Evolutionary conservation across 352 stramenopile genomes (phyloP), one percentile per base, ranked within the genome.

Genomic region (Phytophthora colocasiae): DNA sequence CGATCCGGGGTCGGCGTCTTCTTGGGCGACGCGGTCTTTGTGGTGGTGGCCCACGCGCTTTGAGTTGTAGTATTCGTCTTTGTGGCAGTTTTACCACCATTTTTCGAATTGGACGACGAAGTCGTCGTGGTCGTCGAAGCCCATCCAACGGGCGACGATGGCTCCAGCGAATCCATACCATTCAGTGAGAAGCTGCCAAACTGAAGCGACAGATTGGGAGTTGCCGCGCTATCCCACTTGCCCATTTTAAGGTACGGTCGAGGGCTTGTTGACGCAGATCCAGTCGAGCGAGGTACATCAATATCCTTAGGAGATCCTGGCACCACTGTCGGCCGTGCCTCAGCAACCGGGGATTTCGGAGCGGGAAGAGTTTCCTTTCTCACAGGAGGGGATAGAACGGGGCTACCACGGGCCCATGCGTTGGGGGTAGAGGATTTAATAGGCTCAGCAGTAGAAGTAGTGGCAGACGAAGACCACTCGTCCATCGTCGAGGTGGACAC

Each of bases 181-280:
- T 83, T 92, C 24, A 96, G 66, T 19, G 88, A 96, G 24, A 96
- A 96, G 73, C 88, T 96, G 11, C 88, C 88, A 73, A 96, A 96
- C 70, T 96, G 88, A 32, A 96, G 79, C 45, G 85, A 92, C 22
- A 96, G 60, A 65, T 94, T 92, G 3, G 84, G 70, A 15, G 82
- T 68, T 10, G 77, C 83, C 8, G 75, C 80, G 41, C 64, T 90
- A 38, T 94, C 88, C 88, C 88, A 96, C 51, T 89, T 90, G 54
- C 88, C 88, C 69, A 96, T 87, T 62, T 92, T 93, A 3, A 96
- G 75, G 64, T 94, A 94, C 57, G 83, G 81, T 41, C 90, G 90
- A 46, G 86, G 86, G 49, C 83, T 92, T 0, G 66, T 76, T 26
- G 79, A 83, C 14, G 58, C 63, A 14, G 73, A 63, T 31, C 80